Evolutionary conservation across 305 asterid genomes (phyloP), one percentile per base, ranked within the genome.

Genomic region (Fraxinus velutina): DNA sequence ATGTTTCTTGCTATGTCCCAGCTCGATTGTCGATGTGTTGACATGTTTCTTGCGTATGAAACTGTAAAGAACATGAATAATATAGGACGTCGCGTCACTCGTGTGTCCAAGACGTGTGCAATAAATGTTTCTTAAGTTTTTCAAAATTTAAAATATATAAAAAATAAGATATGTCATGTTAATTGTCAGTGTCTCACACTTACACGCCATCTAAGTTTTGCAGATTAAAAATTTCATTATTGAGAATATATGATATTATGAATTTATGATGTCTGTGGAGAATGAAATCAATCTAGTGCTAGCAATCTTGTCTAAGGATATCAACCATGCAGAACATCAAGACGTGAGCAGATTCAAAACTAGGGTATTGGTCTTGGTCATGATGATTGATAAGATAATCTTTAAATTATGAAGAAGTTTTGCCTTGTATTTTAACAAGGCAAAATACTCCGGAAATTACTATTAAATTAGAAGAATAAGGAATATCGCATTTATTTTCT

Each of bases 151-250:
- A 42, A 42, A 42, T 96, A 42, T 42, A 37, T 39, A 39, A 39
- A 39, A 39, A 39, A 39, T 39, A 81, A 39, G 10, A 39, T 9
- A 39, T 10, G 50, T 9, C 50, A 39, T 88, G 93, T 79, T 81
- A 86, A n/a, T 83, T 94, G 91, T 8, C 12, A 0, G 0, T 39
- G 15, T 42, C 50, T 42, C 50, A 10, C 47, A 39, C 50, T 42
- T 2, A 34, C 39, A 34, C 8, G 39, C 39, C 8, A 34, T 6
- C 39, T 34, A 34, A 34, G 42, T 8, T 36, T 36, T 36, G 7
- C 42, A 36, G 9, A 36, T 36, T 36, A 36, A 36, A 36, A 36
- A 1, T 36, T 36, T 6, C 8, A 36, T 36, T 36, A 36, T 36
- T 6, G 42, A 36, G 42, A 36, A 36, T 36, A 34, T 34, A 34